Evolutionary conservation across 2,329 filamentous ascomycete genomes (phyloP), one percentile per base, ranked within the genome.

Genomic region (Diaporthe sp.): DNA sequence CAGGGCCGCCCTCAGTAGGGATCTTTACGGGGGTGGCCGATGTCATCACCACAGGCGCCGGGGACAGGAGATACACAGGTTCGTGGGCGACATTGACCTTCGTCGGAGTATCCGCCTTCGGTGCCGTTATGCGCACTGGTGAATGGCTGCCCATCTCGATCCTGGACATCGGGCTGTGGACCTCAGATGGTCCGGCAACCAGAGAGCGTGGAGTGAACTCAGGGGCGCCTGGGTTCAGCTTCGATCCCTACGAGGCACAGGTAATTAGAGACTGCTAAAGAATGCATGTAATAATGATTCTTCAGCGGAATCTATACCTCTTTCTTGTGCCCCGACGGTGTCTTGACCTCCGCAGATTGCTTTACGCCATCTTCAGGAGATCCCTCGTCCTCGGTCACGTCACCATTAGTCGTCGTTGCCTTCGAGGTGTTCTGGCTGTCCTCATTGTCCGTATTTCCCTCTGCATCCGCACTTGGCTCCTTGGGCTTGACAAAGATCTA

Each of bases 221-320:
- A 58, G 87, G 85, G 37, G 89, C 89, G 77, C 86, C 83, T 42
- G 89, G 89, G 81, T 91, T 91, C 78, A 91, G 82, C 78, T 84
- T 88, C 75, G 84, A 87, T 81, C 83, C 86, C 88, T 90, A 81
- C 77, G 82, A 79, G 75, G 77, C 81, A 79, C 71, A 72, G 72
- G 70, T 73, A 80, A 81, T 87, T 81, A 86, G 84, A 83, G 83
- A 85, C 82, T 82, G 81, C 83, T 82, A 83, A 82, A 80, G 79
- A 82, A 82, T 81, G 81, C 80, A 83, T 76, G 72, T 78, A 74
- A 76, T 78, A 78, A 79, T 80, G 81, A 82, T 82, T 79, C 80
- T 84, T 81, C 75, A 81, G 80, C 80, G 78, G 79, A 47, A 73
- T 79, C 79, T 85, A 83, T 88, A 89, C 88, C 86, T 89, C 87